A percentile compares a stretch with the other conserved stretches of the same genome.
These are phyloP conservation scores for Neurospora tetraspora DNA, from an alignment of 495 filamentous ascomycete species.

Conservation along the genomic window DNA sequence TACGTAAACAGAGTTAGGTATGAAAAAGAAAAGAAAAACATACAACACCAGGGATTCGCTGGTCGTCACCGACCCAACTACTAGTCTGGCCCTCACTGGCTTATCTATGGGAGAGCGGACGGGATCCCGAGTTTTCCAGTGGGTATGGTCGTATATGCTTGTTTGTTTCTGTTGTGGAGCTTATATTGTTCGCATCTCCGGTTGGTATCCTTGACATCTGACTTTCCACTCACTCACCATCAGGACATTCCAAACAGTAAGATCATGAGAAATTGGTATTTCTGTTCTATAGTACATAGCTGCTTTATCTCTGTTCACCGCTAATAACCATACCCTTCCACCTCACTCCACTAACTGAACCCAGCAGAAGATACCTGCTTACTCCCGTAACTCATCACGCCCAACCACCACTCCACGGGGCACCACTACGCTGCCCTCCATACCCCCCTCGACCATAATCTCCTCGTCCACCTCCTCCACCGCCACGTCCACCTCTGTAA, in stretches of 20 bases:
- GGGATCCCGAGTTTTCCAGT: constrained; percentile 37
- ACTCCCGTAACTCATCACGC: not conserved
- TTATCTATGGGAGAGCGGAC: constrained; percentile 10
- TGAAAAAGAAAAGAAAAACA: constrained; percentile 10
- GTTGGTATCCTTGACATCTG: not conserved
- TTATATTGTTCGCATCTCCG: not conserved
- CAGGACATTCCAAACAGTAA: not conserved
- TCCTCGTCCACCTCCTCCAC: not conserved
- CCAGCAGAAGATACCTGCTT: not conserved
- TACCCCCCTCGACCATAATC: not conserved
- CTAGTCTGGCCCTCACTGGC: constrained; percentile 17
- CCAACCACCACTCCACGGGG: not conserved
- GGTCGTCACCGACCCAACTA: constrained; percentile 25
- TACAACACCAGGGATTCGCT: constrained; percentile 25
- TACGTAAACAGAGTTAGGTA: not conserved
- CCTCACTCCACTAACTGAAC: not conserved
- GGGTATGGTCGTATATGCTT: not conserved
- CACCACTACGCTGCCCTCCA: not conserved
- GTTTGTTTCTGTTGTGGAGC: not conserved
- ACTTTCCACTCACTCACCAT: too few species aligned
- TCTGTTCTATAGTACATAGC: too few species aligned
- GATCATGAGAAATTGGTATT: too few species aligned
- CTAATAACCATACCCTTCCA: not conserved
- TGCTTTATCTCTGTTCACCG: too few species aligned
- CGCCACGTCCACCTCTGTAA: not conserved